A percentile compares a stretch with the other conserved stretches of the same genome.
These are phyloP conservation scores for Saccharomyces paradoxus DNA, from an alignment of 805 yeast genomes.

Conservation along the genomic window DNA sequence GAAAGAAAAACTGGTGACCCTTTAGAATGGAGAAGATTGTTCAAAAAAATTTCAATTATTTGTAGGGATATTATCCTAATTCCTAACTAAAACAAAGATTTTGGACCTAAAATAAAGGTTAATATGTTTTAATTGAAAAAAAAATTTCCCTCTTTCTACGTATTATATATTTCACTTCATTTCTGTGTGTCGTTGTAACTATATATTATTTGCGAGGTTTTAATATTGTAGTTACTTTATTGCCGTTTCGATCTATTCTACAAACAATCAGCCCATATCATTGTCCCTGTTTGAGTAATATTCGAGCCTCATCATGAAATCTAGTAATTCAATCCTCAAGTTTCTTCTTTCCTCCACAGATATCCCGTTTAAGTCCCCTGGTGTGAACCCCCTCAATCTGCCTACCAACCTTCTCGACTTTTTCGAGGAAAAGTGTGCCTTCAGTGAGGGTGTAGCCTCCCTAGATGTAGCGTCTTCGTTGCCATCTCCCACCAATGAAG, in stretches of 20 bases:
- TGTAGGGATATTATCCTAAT: slow-evolving; percentile 50
- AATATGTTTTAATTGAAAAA: not conserved
- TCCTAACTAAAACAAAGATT: slow-evolving; percentile 22
- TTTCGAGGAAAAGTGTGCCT: slow-evolving; percentile 13
- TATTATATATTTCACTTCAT: not conserved
- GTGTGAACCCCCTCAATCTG: slow-evolving; percentile 12
- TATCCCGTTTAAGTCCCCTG: slow-evolving; percentile 10
- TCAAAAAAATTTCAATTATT: slow-evolving; percentile 47
- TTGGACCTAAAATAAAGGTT: not conserved
- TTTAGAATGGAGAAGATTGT: slow-evolving; percentile 62
- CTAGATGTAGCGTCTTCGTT: slow-evolving; percentile 3
- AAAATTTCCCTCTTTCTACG: not conserved
- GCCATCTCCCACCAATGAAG: not conserved
- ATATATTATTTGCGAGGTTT: not conserved
- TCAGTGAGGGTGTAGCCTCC: slow-evolving; percentile 10
- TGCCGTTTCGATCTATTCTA: not conserved
- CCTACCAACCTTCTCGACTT: slow-evolving; percentile 16
- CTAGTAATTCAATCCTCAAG: slow-evolving; percentile 18
- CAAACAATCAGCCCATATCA: not conserved
- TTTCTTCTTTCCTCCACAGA: slow-evolving; percentile 17
- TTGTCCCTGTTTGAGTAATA: slow-evolving; percentile 4
- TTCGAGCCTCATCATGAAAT: slow-evolving; percentile 22
- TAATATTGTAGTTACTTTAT: not conserved
- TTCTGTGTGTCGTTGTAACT: not conserved
- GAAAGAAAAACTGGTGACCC: slow-evolving; percentile 57